A percentile compares a stretch with the other conserved stretches of the same genome.
These are phyloP conservation scores for Salix brachista DNA, from an alignment of 345 rosid species.

Conservation along the genomic window DNA sequence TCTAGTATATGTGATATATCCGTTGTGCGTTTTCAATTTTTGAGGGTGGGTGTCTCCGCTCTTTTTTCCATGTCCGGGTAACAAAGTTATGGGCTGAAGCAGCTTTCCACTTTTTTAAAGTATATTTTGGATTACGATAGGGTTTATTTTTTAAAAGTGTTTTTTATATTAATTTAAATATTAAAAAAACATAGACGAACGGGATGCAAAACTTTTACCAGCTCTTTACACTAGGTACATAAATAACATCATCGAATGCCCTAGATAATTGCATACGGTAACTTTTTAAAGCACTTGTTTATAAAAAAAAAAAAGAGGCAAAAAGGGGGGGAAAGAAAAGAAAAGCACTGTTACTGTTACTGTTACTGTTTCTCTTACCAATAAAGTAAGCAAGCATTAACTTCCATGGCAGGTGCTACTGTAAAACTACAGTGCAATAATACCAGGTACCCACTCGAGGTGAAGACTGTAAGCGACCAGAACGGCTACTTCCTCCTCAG, in stretches of 20 bases:
- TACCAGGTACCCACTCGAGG: constrained; percentile 33
- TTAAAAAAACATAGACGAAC: too few species aligned
- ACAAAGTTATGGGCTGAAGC: background rate
- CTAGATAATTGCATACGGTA: background rate
- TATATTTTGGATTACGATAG: too few species aligned
- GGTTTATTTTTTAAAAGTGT: too few species aligned
- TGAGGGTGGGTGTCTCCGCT: background rate
- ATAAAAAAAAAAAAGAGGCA: background rate
- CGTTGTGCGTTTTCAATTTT: background rate
- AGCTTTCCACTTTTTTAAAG: background rate
- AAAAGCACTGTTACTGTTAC: background rate
- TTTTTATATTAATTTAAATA: too few species aligned
- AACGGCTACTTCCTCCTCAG: constrained; percentile 67
- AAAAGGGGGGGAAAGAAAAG: background rate
- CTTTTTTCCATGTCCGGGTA: background rate
- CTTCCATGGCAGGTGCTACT: constrained; percentile 44
- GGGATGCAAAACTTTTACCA: too few species aligned
- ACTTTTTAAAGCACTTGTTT: too few species aligned
- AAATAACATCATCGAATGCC: background rate
- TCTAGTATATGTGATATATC: background rate
- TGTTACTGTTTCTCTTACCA: background rate
- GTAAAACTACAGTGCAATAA: constrained; percentile 71
- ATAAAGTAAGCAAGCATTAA: background rate
- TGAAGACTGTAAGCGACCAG: constrained; percentile 52
- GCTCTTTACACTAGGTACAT: background rate